phyloP scores from a whole-genome alignment of 116 monocot genomes.

The Cymodocea nodosa region DNA sequence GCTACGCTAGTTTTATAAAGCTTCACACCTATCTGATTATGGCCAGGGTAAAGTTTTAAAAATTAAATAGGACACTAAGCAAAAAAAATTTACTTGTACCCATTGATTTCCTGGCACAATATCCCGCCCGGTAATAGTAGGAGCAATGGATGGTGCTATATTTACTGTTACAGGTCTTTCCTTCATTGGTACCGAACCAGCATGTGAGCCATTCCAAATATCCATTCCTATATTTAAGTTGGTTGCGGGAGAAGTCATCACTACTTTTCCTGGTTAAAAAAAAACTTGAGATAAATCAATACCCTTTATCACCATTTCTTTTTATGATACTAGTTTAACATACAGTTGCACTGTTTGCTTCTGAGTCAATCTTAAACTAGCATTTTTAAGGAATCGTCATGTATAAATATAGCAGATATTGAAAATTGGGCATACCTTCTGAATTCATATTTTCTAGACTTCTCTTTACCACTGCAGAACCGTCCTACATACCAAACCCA shows the following conservation, averaged over 20 bases:
- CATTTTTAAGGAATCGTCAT: background rate
- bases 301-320: background rate
- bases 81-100: constrained; percentile 6
- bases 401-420: background rate
- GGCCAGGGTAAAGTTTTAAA: background rate
- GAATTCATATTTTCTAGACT: constrained; percentile 14
- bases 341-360: background rate
- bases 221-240: constrained; percentile 81
- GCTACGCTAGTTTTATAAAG: background rate
- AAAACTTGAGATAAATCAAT: constrained; percentile 20
- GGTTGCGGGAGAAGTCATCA: constrained; percentile 20
- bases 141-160: constrained; percentile 15
- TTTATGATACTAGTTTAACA: background rate
- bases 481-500: constrained; percentile 8
- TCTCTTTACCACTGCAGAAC: constrained; percentile 4
- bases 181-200: constrained; percentile 25
- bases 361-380: background rate
- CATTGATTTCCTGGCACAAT: constrained; percentile 12
- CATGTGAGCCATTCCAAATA: constrained; percentile 53
- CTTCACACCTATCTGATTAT: background rate
- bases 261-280: constrained; percentile 13
- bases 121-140: constrained; percentile 12
- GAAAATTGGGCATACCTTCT: constrained; percentile 2
- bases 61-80: background rate
- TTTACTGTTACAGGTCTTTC: constrained; percentile 19